Evolutionary conservation across 768 basidiomycete genomes (phyloP).

Genomic region (Stropharia rugosoannulata): DNA sequence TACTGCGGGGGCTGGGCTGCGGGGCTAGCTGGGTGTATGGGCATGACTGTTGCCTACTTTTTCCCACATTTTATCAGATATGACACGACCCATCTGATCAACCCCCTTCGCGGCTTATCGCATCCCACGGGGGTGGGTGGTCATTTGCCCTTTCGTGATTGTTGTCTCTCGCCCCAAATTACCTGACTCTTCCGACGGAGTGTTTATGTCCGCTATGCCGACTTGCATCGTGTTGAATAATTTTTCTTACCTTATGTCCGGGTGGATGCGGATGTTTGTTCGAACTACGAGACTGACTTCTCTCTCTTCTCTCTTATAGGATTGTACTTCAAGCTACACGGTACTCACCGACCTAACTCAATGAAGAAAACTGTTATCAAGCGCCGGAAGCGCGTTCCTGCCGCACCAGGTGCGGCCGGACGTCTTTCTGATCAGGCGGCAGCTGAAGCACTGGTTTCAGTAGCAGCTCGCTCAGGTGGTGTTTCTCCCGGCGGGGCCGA

Average conservation of each 20-base stretch:
- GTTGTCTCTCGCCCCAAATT: background rate
- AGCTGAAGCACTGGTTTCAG: conserved; percentile 84
- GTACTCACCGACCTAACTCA: conserved; percentile 93
- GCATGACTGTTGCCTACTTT: no score
- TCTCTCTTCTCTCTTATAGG: conserved; percentile 48
- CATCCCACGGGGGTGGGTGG: conserved; percentile 2
- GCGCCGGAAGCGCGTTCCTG: conserved; percentile 94
- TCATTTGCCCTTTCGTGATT: conserved; percentile 1
- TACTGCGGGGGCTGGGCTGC: no score
- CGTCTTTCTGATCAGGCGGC: conserved; percentile 82
- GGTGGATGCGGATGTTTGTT: background rate
- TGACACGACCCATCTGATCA: conserved; percentile 7
- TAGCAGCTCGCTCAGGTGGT: conserved; percentile 46
- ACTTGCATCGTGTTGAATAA: background rate
- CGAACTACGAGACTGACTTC: conserved; percentile 1
- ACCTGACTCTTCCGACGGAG: background rate
- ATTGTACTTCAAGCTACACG: conserved; percentile 97
- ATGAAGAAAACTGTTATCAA: conserved; percentile 99
- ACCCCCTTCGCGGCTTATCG: background rate
- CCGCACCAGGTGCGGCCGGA: conserved; percentile 58
- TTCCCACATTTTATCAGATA: conserved; percentile 40
- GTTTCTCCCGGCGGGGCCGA: conserved; percentile 29
- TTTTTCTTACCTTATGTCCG: no score
- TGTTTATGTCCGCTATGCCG: background rate
- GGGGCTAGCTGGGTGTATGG: no score